Evolutionary conservation across 345 rosid genomes (phyloP).

Genomic region (Populus simonii): DNA sequence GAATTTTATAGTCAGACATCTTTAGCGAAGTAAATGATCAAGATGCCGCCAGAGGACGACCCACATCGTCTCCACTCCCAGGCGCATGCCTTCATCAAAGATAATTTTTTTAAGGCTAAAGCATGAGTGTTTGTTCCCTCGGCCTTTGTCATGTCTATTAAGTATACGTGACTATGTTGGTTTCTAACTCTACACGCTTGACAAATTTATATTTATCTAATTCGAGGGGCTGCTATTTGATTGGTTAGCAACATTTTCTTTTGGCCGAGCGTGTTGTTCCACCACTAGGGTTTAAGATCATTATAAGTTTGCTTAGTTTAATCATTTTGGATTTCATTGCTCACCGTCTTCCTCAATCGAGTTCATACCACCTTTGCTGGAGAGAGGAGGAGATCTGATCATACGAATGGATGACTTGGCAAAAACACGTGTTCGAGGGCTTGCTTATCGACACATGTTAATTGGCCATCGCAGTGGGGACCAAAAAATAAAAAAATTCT

Average conservation of each 20-base stretch:
- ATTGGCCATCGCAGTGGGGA: background rate
- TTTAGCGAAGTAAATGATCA: background rate
- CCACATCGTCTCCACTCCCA: constrained; percentile 29
- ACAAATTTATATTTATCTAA: background rate
- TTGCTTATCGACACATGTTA: background rate
- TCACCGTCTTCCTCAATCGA: constrained; percentile 4
- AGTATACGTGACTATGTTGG: constrained; percentile 36
- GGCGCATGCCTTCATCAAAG: constrained; percentile 36
- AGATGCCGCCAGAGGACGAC: constrained; percentile 32
- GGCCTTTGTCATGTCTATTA: constrained; percentile 13
- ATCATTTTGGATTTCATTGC: background rate
- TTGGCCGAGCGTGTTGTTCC: constrained; percentile 14
- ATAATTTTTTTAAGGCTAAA: constrained; percentile 18
- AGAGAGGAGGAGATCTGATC: constrained; percentile 13
- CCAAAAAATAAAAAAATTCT: background rate
- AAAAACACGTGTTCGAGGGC: constrained; percentile 10
- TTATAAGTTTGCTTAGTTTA: background rate
- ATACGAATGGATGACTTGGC: constrained; percentile 25
- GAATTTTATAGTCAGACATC: background rate
- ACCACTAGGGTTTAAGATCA: constrained; percentile 1
- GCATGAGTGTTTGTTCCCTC: constrained; percentile 20
- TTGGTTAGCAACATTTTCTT: background rate
- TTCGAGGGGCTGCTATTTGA: background rate
- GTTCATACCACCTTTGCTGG: constrained; percentile 16
- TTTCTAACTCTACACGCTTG: constrained; percentile 33